Evolutionary conservation across 768 basidiomycete genomes (phyloP).

Genomic region (Leccinum boreale): DNA sequence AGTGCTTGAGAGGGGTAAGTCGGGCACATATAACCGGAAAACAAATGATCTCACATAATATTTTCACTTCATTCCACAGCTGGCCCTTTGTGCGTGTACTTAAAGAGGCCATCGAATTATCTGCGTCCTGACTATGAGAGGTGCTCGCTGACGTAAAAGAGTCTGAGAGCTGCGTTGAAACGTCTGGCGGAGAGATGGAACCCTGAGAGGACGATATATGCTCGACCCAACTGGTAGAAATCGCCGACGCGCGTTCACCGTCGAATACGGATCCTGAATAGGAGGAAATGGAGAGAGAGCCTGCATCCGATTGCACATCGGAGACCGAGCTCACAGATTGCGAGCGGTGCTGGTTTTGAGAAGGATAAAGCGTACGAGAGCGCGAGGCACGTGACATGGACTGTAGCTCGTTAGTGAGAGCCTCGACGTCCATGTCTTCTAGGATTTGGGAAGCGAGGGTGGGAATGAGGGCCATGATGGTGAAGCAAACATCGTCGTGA

Average conservation of each 20-base stretch:
- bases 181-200: slow-evolving; percentile 2
- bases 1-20: slow-evolving; percentile 52
- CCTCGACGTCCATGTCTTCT: slow-evolving; percentile 75
- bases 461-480: slow-evolving; percentile 65
- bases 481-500: slow-evolving; percentile 75
- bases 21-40: background rate
- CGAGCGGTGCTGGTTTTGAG: slow-evolving; percentile 18
- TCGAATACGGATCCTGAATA: slow-evolving; percentile 36
- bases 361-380: slow-evolving; percentile 11
- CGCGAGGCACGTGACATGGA: slow-evolving; percentile 38
- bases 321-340: slow-evolving; percentile 36
- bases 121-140: slow-evolving; percentile 24
- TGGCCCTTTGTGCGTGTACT: slow-evolving; percentile 63
- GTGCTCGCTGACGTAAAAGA: slow-evolving; percentile 41
- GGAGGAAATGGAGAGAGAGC: slow-evolving; percentile 40
- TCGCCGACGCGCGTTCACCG: slow-evolving; percentile 35
- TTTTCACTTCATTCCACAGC: slow-evolving; percentile 91
- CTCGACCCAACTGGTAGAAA: slow-evolving; percentile 46
- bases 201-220: slow-evolving; percentile 29
- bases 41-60: slow-evolving; percentile 55
- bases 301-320: slow-evolving; percentile 44
- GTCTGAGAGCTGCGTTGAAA: slow-evolving; percentile 33
- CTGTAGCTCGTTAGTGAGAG: slow-evolving; percentile 56
- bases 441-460: slow-evolving; percentile 63
- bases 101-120: slow-evolving; percentile 7